Evolutionary conservation across 2,329 filamentous ascomycete genomes (phyloP).

Genomic region (Ceratocystiopsis minuta): DNA sequence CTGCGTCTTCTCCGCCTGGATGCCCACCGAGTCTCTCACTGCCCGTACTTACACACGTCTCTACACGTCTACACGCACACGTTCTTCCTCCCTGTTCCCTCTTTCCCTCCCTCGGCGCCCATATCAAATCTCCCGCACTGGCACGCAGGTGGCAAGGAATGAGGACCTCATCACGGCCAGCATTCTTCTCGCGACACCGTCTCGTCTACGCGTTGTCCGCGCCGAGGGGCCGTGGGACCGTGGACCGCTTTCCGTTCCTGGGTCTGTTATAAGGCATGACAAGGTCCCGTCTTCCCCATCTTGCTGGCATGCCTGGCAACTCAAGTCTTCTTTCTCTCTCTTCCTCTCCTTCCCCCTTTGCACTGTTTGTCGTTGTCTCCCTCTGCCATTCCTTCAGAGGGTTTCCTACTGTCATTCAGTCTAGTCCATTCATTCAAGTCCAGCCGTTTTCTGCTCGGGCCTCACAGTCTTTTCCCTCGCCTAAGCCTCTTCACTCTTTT

Average conservation of each 20-base stretch:
- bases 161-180: background rate
- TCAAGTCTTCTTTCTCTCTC: slow-evolving; percentile 4
- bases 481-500: background rate
- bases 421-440: background rate
- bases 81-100: background rate
- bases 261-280: slow-evolving; percentile 7
- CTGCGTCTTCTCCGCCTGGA: background rate
- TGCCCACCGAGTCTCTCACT: too few relatives aligned
- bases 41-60: background rate
- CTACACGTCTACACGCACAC: too few relatives aligned
- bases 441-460: background rate
- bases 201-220: slow-evolving; percentile 4
- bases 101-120: slow-evolving; percentile 6
- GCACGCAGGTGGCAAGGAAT: slow-evolving; percentile 7
- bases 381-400: slow-evolving; percentile 5
- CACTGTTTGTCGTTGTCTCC: background rate
- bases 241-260: too few relatives aligned
- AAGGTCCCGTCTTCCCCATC: slow-evolving; percentile 2
- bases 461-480: slow-evolving; percentile 1
- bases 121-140: slow-evolving; percentile 6
- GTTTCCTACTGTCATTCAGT: slow-evolving; percentile 3
- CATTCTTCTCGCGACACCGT: slow-evolving; percentile 4
- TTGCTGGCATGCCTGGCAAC: slow-evolving; percentile 6
- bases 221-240: too few relatives aligned
- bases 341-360: background rate